A percentile compares a stretch with the other conserved stretches of the same genome.
These are phyloP conservation scores for Neopestalotiopsis sp. DNA, from an alignment of 2,329 filamentous ascomycete genomes.

Conservation along the genomic window DNA sequence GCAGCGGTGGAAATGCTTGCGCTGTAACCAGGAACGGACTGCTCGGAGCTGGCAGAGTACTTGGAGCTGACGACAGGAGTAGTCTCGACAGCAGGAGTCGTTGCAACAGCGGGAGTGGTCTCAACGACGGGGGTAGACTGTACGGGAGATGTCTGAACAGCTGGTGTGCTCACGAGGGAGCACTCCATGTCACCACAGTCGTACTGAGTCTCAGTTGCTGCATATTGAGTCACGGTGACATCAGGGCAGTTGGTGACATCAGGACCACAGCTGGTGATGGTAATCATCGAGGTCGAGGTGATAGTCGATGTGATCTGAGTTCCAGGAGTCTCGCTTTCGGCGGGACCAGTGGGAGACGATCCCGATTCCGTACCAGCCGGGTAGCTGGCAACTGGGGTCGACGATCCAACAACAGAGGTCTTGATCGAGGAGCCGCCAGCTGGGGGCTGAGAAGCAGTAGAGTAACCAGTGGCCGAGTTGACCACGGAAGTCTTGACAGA, in stretches of 20 bases:
- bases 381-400: neutral
- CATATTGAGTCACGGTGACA: neutral
- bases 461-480: neutral
- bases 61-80: too few species aligned
- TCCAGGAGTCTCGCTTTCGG: neutral
- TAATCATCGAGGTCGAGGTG: neutral
- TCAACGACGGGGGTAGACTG: neutral
- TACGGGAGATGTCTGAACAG: neutral
- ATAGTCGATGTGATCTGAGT: neutral
- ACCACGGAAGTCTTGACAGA: neutral
- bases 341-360: neutral
- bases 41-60: neutral
- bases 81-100: too few species aligned
- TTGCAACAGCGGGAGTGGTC: neutral
- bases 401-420: neutral
- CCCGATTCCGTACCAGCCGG: neutral
- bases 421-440: neutral
- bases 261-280: neutral
- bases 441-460: neutral
- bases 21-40: neutral
- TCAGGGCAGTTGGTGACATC: neutral
- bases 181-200: neutral
- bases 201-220: neutral
- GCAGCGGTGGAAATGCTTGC: neutral
- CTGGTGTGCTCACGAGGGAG: neutral